Base-by-base conservation (phyloP, 1,284 basidiomycete genomes). In the Meripilus lineatus region DNA sequence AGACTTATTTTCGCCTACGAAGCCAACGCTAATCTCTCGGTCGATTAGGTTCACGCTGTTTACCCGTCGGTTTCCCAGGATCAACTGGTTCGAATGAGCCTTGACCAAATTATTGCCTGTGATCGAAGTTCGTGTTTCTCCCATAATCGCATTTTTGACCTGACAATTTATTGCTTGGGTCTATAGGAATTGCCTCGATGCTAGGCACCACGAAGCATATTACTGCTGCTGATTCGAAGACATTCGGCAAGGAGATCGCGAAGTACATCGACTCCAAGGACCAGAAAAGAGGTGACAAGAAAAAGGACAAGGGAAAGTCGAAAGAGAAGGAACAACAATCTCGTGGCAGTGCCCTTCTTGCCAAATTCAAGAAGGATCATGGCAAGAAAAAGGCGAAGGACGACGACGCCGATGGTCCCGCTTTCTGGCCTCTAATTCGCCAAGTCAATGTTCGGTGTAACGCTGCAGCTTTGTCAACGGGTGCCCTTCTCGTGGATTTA, bases 201-300 rank as follows among this genome's bases (percentile, higher is more conserved):
- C 64, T 81, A 3, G 79, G 79, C 7, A 67, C 68, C 0, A 76
- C 68, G 10, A 77, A 78, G 58, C 71, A 68, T 7, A 75, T 82
- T 21, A 56, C 58, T 1, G 69, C 75, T 5, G 65, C 61, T 15
- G 67, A 80, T 54, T 76, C 77, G 3, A 73, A 72, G 51, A 53
- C 56, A 1, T 82, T 82, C 48, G 65, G 66, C 1, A 64, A 69
- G 50, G 71, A 79, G 53, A 79, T 83, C 36, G 68, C 63, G n/a
- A 77, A 75, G 53, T 83, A 79, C 52, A 78, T 81, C 46, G 78
- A 81, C 53, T 80, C 78, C 1, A 82, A 79, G 55, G 76, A 81
- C 46, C 70, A 73, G 50, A 75, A 74, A 54, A 68, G 75, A 14
- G 69, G 69, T 38, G 65, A 61, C 43, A 63, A 65, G 50, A 59